Evolutionary conservation across 495 filamentous ascomycete genomes (phyloP), one percentile per base, ranked within the genome.

Genomic region (Parachaetomium inaequale): DNA sequence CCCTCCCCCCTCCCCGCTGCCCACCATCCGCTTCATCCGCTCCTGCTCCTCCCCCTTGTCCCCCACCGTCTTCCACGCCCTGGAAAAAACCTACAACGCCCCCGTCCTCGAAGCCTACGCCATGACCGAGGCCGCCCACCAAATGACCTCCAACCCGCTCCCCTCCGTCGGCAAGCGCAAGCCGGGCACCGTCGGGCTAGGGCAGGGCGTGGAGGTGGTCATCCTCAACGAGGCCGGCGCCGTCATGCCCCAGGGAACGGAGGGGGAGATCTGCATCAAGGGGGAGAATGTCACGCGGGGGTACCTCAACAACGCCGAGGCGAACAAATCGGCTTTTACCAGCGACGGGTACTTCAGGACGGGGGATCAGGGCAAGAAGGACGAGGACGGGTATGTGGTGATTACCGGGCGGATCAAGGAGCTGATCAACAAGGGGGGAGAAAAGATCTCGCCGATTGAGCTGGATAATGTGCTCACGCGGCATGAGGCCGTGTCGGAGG

Each of bases 111-210:
- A 95, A 72, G 90, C 90, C 14, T 95, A 95, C 72, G 91, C 91
- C 60, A 95, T 95, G 91, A 95, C 91, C 29, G 91, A 95, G 75
- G 91, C 88, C 25, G 87, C 91, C 11, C 91, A 93, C 73, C 91
- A 93, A 69, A 93, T 95, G 87, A 91, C 90, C 12, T 90, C 87
- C 55, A 94, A 93, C 77, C 90, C 90, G 23, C 81, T 93, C 0
- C 89, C 90, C 0, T 85, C 87, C 1, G 82, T 72, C 38, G 61
- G 54, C 23, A 85, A 86, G 72, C 83, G 90, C 58, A 83, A 85
- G 71, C 91, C 91, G 0, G 91, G 91, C 19, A 88, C 87, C 49
- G 90, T 94, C 0, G 90, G 90, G 2, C 65, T 92, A 15, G 88
- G 88, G 12, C 88, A 92, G 72, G 90, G 90, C 55, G 89, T 95